Base-by-base conservation (phyloP, 495 filamentous ascomycete species). In the Rhizodiscina lignyota region DNA sequence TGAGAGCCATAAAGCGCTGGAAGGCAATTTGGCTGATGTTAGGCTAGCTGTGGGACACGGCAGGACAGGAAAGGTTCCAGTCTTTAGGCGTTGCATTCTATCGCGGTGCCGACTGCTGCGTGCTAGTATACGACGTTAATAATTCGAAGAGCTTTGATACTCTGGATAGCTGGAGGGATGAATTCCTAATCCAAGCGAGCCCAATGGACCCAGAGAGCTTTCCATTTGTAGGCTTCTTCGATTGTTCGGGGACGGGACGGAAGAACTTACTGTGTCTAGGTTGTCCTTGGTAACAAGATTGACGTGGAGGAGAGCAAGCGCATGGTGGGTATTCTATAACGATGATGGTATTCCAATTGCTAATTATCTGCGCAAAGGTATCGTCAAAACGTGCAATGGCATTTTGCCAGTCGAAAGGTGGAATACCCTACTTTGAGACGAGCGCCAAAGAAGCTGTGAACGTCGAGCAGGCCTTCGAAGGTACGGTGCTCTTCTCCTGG, bases 81-180 rank as follows among this genome's bases (percentile, higher is more conserved):
- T 94, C 86, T 21, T 63, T 99, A 39, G 89, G 91, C 40, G 89
- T 99, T 18, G 89, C 89, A 21, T 99, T 99, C 64, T 99, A 99
- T 60, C 72, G 89, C 40, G 89, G 89, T 41, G 89, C 89, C 40
- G 89, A 99, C 62, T 99, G 89, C 70, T 99, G 89, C 58, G 89
- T 99, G 23, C 63, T 99, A 20, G 89, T 96, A 18, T 99, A 86
- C 60, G 89, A 99, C 53, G 89, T 99, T 52, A 99, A 96, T 61
- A 96, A 94, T 57, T 79, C 85, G 27, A 96, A 96, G 70, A 92
- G 83, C 56, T 99, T 99, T 55, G 89, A 99, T 58, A 87, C 87
- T 8, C 70, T 99, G 22, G 91, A 99, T 51, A 91, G 82, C 61
- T 99, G 89, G 89, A 69, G 89, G 48, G 89, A 99, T 55, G 89